Evolutionary conservation across 2,329 filamentous ascomycete species (phyloP), one percentile per base, ranked within the genome.

Genomic region (Lasiodiplodia hormozganensis): DNA sequence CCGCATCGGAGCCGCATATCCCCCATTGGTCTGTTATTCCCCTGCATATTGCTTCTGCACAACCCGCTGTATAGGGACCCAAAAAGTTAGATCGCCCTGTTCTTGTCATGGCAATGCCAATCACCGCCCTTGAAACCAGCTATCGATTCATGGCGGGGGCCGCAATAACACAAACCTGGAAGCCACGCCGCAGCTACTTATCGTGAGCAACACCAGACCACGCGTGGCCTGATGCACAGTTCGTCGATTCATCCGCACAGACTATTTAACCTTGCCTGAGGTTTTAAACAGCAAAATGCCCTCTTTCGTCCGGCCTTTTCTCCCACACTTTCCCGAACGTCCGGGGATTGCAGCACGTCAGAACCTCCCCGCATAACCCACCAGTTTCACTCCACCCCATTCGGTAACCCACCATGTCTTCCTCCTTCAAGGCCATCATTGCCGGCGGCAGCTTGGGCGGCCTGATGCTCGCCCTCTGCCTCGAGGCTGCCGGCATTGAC

Each of bases 401-500:
- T 7, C 21, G n/a, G 23, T 16, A 34, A 16, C 8, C 40, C 25
- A n/a, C 14, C 47, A 64, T 64, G 60, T 49, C 60, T 5, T 21
- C 43, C 2, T 38, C 62, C 10, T 70, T 70, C 60, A 68, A 47
- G 18, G 69, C 69, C 25, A 54, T 69, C n/a, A 62, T 70, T 16
- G 69, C 47, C 14, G 68, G 69, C 34, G 68, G 68, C 21, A 62
- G 69, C 53, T 34, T 70, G 28, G 65, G 58, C 8, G 69, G 70
- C 8, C 69, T 76, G 11, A 62, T 72, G 21, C 64, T 74, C 23
- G 72, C 74, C 10, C 64, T 70, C 21, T 67, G 67, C 53, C 68
- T 74, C 40, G 65, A 74, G 56, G 51, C 60, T 14, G 49, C 56
- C 31, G 65, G 67, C 66, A 70, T 76, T 49, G 71, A 73, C 56